A percentile compares a stretch with the other conserved stretches of the same genome.
These are phyloP conservation scores for Euphrasia confusa DNA, from an alignment of 257 asterid genomes.

Conservation along the genomic window DNA sequence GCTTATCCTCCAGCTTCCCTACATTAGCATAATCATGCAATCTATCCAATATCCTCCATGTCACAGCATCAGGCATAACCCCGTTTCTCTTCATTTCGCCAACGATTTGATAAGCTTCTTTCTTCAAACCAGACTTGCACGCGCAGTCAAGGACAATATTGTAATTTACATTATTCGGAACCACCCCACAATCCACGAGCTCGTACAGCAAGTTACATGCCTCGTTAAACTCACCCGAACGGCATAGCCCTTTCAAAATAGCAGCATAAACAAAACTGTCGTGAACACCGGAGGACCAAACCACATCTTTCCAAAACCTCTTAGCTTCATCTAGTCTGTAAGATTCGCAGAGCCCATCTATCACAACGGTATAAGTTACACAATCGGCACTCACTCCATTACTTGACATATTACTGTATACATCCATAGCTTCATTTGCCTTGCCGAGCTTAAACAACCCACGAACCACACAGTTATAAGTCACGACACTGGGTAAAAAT, in stretches of 20 bases:
- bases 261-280: conserved; percentile 70
- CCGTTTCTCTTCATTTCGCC: conserved; percentile 85
- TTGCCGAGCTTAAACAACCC: conserved; percentile 46
- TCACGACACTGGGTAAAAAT: conserved; percentile 55
- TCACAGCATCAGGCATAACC: conserved; percentile 63
- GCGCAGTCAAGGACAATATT: conserved; percentile 67
- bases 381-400: conserved; percentile 51
- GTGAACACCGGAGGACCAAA: conserved; percentile 74
- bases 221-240: conserved; percentile 30
- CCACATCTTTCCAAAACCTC: conserved; percentile 52
- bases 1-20: no score
- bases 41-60: conserved; percentile 83
- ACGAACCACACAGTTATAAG: conserved; percentile 44
- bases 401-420: conserved; percentile 40
- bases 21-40: conserved; percentile 31
- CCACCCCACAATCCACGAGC: conserved; percentile 62
- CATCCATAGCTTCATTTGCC: conserved; percentile 63
- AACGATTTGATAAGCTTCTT: conserved; percentile 69
- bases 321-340: conserved; percentile 53
- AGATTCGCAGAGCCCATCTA: conserved; percentile 55
- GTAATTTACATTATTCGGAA: conserved; percentile 55
- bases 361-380: conserved; percentile 50
- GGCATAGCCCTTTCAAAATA: conserved; percentile 30
- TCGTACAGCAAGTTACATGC: conserved; percentile 74
- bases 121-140: conserved; percentile 62